Conservation (phyloP, 2,329 filamentous ascomycete species). For the Clonostachys byssicola region DNA sequence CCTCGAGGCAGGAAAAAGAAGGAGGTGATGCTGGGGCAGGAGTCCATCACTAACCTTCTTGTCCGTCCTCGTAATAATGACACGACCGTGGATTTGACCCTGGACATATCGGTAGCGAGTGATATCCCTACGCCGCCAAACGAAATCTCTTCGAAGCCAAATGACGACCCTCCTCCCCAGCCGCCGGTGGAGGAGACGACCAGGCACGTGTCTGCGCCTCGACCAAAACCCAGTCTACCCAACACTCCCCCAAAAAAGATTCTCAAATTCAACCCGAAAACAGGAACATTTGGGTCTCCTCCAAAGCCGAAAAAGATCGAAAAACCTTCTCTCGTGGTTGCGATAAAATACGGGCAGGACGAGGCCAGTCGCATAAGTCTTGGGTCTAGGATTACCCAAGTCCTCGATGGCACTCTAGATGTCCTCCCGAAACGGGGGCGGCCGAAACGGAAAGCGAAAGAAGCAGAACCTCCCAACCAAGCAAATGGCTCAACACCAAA, state of each 20-base stretch:
- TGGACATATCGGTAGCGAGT: too few relatives aligned
- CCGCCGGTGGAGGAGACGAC: too few relatives aligned
- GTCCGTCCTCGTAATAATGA: conserved; percentile 1
- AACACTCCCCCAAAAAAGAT: conserved; percentile 33
- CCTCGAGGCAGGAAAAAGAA: conserved; percentile 14
- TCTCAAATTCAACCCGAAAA: conserved; percentile 53
- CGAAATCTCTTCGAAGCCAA: not conserved
- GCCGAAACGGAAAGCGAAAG: too few relatives aligned
- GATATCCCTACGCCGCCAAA: too few relatives aligned
- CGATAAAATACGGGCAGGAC: conserved; percentile 55
- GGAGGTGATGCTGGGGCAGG: conserved; percentile 4
- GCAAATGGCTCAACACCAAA: too few relatives aligned
- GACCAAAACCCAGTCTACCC: too few relatives aligned
- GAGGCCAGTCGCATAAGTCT: conserved; percentile 37
- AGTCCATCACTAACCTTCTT: conserved; percentile 7
- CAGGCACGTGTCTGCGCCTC: too few relatives aligned
- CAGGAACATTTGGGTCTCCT: conserved; percentile 59
- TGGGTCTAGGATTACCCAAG: conserved; percentile 58
- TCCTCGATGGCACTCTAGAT: conserved; percentile 33
- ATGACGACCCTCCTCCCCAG: not conserved
- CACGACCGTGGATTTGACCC: too few relatives aligned
- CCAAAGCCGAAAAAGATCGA: conserved; percentile 44
- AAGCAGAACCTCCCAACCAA: too few relatives aligned
- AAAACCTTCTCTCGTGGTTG: conserved; percentile 37
- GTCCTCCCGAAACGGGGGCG: too few relatives aligned